These are phyloP conservation scores for Sugiyamaella novakii DNA, from an alignment of 1,139 yeast genomes.

Conservation along the genomic window DNA sequence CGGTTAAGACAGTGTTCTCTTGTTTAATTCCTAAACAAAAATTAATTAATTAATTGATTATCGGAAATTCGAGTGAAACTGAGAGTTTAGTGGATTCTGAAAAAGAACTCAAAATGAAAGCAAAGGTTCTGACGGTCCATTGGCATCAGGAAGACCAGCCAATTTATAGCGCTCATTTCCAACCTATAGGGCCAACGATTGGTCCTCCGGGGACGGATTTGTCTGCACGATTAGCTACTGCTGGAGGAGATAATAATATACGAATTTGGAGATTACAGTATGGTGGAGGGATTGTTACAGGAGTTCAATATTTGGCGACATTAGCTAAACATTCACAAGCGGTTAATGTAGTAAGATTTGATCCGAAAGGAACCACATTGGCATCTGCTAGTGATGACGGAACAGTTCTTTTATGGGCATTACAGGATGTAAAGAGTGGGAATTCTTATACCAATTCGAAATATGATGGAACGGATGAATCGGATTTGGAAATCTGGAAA, in stretches of 20 bases:
- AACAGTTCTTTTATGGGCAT: constrained; percentile 74
- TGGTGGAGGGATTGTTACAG: constrained; percentile 35
- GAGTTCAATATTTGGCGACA: constrained; percentile 58
- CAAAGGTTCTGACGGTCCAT: constrained; percentile 66
- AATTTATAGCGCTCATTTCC: constrained; percentile 80
- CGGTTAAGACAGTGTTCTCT: constrained; percentile 2
- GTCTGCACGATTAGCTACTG: constrained; percentile 66
- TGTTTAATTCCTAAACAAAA: constrained; percentile 4
- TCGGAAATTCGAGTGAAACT: too few relatives aligned
- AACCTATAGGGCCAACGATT: constrained; percentile 47
- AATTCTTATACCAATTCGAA: constrained; percentile 42
- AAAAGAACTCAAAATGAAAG: constrained; percentile 48
- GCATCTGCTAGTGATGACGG: constrained; percentile 98
- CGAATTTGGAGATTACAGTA: constrained; percentile 56
- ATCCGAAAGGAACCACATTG: constrained; percentile 56
- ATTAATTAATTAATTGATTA: too few relatives aligned
- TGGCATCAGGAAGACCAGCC: constrained; percentile 87
- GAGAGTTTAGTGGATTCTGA: not conserved
- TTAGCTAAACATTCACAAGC: constrained; percentile 90
- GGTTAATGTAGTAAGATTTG: constrained; percentile 85
- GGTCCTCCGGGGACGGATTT: constrained; percentile 26
- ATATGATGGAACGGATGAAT: constrained; percentile 57
- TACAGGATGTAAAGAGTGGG: constrained; percentile 43
- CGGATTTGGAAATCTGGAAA: constrained; percentile 73
- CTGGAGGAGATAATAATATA: constrained; percentile 92